Conservation (phyloP, 2,329 filamentous ascomycete genomes). For the Penicillium sp. region DNA sequence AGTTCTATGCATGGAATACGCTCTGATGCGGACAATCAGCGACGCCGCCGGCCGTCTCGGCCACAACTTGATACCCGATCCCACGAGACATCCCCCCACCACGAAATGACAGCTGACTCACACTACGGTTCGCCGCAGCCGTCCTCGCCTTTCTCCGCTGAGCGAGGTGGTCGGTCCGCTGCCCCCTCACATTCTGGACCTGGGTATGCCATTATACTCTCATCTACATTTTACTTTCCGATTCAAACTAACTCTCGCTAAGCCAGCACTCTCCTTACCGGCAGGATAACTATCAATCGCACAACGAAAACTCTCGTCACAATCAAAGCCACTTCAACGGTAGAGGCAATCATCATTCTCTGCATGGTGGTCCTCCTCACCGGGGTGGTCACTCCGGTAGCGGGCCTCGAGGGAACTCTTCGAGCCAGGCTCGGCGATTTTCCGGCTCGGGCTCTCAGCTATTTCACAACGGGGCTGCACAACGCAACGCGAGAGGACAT, state of each 20-base stretch:
- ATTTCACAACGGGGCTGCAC: constrained; percentile 39
- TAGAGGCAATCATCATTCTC: constrained; percentile 46
- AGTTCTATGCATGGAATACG: constrained; percentile 35
- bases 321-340: constrained; percentile 50
- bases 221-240: constrained; percentile 1
- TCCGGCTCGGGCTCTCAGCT: constrained; percentile 47
- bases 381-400: constrained; percentile 51
- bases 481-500: constrained; percentile 54
- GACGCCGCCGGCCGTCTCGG: constrained; percentile 38
- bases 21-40: constrained; percentile 31
- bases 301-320: constrained; percentile 54
- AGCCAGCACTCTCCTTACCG: constrained; percentile 63
- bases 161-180: constrained; percentile 53
- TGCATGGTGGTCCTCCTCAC: constrained; percentile 47
- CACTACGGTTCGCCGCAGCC: constrained; percentile 60
- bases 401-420: constrained; percentile 58
- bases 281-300: constrained; percentile 52
- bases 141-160: constrained; percentile 57
- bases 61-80: constrained; percentile 45
- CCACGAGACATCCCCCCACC: constrained; percentile 58
- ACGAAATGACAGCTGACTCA: constrained; percentile 52
- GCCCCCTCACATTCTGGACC: constrained; percentile 43
- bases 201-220: constrained; percentile 43
- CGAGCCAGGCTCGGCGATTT: constrained; percentile 46
- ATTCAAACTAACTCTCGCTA: constrained; percentile 38